A percentile compares a stretch with the other conserved stretches of the same genome.
Evolutionary conservation across 139 green algal species (phyloP).

Genomic region (Chlorella sp.): DNA sequence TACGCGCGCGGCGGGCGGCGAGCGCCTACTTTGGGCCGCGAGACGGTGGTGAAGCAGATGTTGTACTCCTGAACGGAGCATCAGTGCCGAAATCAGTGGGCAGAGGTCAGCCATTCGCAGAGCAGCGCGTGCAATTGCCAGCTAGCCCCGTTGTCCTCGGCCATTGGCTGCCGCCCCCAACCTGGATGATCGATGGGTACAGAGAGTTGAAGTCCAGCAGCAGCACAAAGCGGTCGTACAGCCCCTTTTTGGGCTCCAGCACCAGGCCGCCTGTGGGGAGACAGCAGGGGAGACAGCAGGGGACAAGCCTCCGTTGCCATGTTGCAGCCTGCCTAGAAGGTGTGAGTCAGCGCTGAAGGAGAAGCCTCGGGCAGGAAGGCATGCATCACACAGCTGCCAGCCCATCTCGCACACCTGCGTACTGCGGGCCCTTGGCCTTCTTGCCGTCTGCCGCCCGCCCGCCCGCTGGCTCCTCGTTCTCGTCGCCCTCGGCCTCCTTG

Average conservation of each 20-base stretch:
- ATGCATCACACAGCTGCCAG: too few species aligned
- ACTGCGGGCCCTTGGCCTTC: slow-evolving; percentile 66
- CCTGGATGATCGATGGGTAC: slow-evolving; percentile 99
- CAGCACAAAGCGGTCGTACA: slow-evolving; percentile 98
- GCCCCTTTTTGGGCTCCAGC: slow-evolving; percentile 97
- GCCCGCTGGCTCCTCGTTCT: slow-evolving; percentile 16
- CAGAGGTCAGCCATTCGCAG: too few species aligned
- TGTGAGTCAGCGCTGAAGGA: too few species aligned
- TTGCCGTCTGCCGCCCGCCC: not conserved
- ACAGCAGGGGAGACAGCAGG: not conserved
- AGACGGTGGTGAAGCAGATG: slow-evolving; percentile 99
- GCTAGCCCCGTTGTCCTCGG: too few species aligned
- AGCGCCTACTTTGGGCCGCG: slow-evolving; percentile 31
- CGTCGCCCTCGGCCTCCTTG: slow-evolving; percentile 17
- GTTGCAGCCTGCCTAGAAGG: too few species aligned
- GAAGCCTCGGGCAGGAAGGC: too few species aligned
- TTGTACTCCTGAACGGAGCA: slow-evolving; percentile 87
- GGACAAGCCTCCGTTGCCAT: too few species aligned
- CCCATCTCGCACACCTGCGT: slow-evolving; percentile 55
- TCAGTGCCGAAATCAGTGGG: too few species aligned
- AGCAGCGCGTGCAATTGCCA: too few species aligned
- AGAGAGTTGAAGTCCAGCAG: slow-evolving; percentile 99
- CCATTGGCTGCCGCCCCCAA: too few species aligned
- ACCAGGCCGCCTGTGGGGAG: slow-evolving; percentile 83
- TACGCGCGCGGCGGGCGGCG: not conserved